Evolutionary conservation across 805 yeast genomes (phyloP), one percentile per base, ranked within the genome.

Genomic region (Zygosaccharomyces siamensis): DNA sequence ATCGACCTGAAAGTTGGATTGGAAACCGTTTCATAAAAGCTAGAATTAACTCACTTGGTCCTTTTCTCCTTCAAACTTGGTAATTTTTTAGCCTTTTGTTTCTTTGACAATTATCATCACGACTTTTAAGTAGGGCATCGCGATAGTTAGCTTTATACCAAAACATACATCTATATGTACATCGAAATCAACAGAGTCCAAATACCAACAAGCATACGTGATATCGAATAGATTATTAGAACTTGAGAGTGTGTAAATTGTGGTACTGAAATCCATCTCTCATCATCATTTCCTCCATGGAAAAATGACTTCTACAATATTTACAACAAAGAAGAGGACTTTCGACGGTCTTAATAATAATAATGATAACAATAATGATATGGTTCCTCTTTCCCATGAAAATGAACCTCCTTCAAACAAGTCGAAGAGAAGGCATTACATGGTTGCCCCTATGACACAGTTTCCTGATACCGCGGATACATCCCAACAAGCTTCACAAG

Each of bases 361-460:
- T 26, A 59, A 56, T 26, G 53, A 56, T 7, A 20, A 30, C 20
- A 18, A 14, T n/a, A 41, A 8, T 6, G 36, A 54, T 14, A 48
- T 33, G 5, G 21, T 33, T 33, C 21, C 37, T 14, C 37, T 33
- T 33, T 8, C 49, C 8, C 32, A 49, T 12, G 50, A 43, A 3
- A 41, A 46, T n/a, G 48, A 46, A 8, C 46, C 44, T 21, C 54
- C 50, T 8, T 43, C 43, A 12, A 49, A 45, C 5, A 32, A 11
- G 6, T 16, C 33, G n/a, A 55, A 54, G 35, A 63, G 53, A 44
- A 54, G 66, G 47, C 56, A 54, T 16, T 55, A 55, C 26, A 50
- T 55, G 21, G 57, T 49, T 45, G 62, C 59, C 21, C 57, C 63
- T 0, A 64, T 64, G 67, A 61, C 68, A 6, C 68, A 63, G 41